A percentile compares a stretch with the other conserved stretches of the same genome.
Conservation (phyloP, 495 filamentous ascomycete species). For the Penicillium daleae region DNA sequence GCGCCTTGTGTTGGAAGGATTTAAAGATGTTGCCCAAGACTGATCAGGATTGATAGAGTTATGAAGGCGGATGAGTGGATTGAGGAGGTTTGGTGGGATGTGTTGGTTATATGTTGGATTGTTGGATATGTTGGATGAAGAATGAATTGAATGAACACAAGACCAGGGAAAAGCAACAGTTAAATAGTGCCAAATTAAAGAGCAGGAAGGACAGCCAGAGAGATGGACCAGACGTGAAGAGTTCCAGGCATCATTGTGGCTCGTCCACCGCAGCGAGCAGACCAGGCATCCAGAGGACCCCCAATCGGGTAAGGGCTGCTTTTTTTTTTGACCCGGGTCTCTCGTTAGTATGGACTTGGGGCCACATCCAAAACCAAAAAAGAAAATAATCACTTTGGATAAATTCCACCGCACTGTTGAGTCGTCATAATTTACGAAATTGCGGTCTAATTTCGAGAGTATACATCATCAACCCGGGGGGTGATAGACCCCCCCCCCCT, state of each 20-base stretch:
- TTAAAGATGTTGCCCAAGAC: slow-evolving; percentile 2
- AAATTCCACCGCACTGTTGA: not conserved
- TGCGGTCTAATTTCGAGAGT: not conserved
- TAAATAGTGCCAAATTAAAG: not conserved
- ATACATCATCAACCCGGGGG: not conserved
- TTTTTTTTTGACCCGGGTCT: not conserved
- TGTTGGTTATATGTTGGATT: slow-evolving; percentile 4
- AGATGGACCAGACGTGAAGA: not conserved
- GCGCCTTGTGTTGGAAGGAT: not conserved
- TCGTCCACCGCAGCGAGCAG: slow-evolving; percentile 1
- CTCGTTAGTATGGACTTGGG: not conserved
- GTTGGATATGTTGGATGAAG: slow-evolving; percentile 10
- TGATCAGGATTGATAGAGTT: slow-evolving; percentile 4
- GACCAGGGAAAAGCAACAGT: not conserved
- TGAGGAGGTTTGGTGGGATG: slow-evolving; percentile 11
- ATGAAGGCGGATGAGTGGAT: not conserved
- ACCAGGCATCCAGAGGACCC: not conserved
- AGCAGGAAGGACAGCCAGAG: not conserved
- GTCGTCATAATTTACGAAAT: not conserved
- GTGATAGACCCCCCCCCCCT: too few species aligned
- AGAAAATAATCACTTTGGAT: not conserved
- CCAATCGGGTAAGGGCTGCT: not conserved
- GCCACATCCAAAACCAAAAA: not conserved
- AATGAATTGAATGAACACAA: slow-evolving; percentile 11
- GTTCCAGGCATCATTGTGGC: slow-evolving; percentile 4